Evolutionary conservation across 768 basidiomycete species (phyloP).

Genomic region (Cystofilobasidium ferigula): DNA sequence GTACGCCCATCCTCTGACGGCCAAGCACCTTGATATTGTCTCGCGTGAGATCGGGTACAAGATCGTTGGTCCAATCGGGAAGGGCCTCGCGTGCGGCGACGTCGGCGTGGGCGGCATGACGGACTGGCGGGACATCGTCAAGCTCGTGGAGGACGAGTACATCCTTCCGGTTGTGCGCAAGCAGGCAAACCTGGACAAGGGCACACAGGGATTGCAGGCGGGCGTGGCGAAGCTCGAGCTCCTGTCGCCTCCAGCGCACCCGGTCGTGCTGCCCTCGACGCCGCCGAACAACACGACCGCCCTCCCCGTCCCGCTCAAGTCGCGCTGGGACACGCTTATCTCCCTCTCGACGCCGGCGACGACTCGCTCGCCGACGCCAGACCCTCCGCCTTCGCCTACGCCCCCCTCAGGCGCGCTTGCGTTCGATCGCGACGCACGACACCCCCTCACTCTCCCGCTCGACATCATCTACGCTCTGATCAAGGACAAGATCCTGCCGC

Average conservation of each 20-base stretch:
- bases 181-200: no score
- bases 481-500: not conserved
- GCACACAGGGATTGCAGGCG: not conserved
- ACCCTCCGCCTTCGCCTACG: not conserved
- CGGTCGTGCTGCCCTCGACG: not conserved
- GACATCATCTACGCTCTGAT: not conserved
- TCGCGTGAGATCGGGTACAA: constrained; percentile 65
- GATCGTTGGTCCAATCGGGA: constrained; percentile 77
- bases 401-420: not conserved
- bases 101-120: constrained; percentile 92
- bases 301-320: not conserved
- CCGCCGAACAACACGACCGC: not conserved
- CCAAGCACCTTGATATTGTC: constrained; percentile 65
- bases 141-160: constrained; percentile 34
- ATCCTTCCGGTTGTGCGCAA: no score
- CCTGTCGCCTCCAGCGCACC: not conserved
- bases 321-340: not conserved
- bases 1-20: constrained; percentile 88
- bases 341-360: not conserved
- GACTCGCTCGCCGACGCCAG: not conserved
- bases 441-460: constrained; percentile 9
- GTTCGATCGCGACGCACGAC: constrained; percentile 10
- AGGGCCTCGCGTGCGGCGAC: constrained; percentile 82
- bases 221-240: not conserved
- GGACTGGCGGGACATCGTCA: constrained; percentile 74